Conservation (phyloP, 345 rosid species). For the Corymbia maculata region DNA sequence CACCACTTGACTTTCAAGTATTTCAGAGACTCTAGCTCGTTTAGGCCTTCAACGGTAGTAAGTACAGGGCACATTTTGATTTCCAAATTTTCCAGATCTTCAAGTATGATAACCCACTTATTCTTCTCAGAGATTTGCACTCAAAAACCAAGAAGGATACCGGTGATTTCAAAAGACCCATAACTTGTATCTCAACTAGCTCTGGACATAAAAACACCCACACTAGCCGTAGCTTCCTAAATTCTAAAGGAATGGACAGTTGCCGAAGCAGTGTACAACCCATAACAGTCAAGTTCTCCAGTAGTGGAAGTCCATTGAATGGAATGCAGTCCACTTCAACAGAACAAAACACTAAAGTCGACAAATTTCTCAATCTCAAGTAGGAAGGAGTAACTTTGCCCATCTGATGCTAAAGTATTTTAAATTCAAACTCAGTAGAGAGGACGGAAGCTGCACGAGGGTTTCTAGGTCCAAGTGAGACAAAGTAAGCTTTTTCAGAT, state of each 20-base stretch:
- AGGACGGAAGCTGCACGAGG: neutral
- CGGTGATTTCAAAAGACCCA: neutral
- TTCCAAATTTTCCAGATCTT: neutral
- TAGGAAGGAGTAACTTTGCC: too few relatives aligned
- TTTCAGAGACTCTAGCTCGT: neutral
- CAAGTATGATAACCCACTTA: neutral
- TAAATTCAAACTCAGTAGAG: neutral
- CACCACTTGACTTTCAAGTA: neutral
- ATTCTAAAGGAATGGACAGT: neutral
- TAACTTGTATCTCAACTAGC: neutral
- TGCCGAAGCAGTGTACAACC: neutral
- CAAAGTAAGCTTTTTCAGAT: too few relatives aligned
- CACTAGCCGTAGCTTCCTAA: neutral
- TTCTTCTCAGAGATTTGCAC: neutral
- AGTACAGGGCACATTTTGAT: neutral
- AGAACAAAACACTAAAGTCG: accelerated
- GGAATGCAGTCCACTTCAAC: neutral
- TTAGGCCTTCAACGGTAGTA: neutral
- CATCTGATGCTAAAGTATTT: too few relatives aligned
- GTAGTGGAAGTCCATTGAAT: neutral
- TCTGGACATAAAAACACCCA: neutral
- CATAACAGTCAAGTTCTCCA: neutral
- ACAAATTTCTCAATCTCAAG: neutral
- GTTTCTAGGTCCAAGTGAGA: neutral
- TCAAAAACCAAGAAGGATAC: accelerated